Conservation (phyloP, 2,329 filamentous ascomycete genomes). For the Lasiodiplodia theobromae region DNA sequence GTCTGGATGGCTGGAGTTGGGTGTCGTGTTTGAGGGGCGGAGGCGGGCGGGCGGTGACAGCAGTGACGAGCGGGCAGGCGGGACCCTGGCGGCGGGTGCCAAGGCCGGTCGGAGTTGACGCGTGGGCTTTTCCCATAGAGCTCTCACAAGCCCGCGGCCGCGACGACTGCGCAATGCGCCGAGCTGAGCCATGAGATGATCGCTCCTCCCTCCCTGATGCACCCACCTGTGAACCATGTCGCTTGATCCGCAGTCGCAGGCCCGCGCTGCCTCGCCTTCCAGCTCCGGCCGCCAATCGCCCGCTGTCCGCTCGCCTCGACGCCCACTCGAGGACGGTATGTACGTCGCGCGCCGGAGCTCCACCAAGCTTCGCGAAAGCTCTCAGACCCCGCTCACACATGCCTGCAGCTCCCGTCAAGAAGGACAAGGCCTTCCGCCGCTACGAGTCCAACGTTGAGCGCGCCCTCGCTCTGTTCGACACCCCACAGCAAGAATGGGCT, state of each 20-base stretch:
- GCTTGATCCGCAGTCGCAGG: slow-evolving; percentile 40
- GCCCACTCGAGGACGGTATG: slow-evolving; percentile 78
- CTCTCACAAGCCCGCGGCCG: slow-evolving; percentile 11
- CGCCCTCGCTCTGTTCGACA: slow-evolving; percentile 88
- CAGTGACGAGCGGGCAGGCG: background rate
- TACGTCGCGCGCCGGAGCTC: slow-evolving; percentile 33
- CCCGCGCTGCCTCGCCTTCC: slow-evolving; percentile 67
- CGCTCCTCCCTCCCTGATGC: slow-evolving; percentile 20
- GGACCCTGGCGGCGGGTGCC: background rate
- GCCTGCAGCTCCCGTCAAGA: slow-evolving; percentile 64
- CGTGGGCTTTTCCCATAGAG: slow-evolving; percentile 24
- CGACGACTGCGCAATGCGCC: slow-evolving; percentile 21
- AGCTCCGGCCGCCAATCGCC: slow-evolving; percentile 85
- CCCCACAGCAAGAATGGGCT: slow-evolving; percentile 95
- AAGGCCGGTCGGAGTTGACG: slow-evolving; percentile 14
- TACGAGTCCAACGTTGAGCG: slow-evolving; percentile 90
- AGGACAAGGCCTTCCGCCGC: slow-evolving; percentile 77
- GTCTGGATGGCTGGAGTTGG: too few relatives aligned
- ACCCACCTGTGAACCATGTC: slow-evolving; percentile 39
- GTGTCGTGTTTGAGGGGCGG: background rate
- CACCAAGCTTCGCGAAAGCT: slow-evolving; percentile 14
- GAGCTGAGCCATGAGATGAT: background rate
- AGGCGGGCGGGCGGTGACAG: background rate
- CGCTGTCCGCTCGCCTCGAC: slow-evolving; percentile 76
- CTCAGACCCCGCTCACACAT: slow-evolving; percentile 21